Percentiles rank a stretch among this genome's conserved stretches.
Evolutionary conservation across 495 filamentous ascomycete genomes (phyloP).

Genomic region (Aspergillus cavernicola): DNA sequence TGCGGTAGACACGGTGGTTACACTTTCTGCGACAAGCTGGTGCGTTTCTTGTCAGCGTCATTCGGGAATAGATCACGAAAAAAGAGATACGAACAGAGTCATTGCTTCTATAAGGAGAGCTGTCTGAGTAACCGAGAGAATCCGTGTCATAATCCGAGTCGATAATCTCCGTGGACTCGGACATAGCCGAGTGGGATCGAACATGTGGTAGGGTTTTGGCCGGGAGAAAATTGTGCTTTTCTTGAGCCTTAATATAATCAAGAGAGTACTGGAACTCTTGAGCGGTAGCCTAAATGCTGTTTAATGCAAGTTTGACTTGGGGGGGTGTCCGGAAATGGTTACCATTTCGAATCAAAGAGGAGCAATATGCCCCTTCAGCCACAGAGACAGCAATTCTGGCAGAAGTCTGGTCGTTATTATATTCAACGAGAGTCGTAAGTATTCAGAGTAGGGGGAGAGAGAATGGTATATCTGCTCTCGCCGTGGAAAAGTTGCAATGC

Average conservation of each 20-base stretch:
- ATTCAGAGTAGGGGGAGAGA: no score
- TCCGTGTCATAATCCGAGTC: conserved; percentile 73
- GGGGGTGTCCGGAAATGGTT: neutral
- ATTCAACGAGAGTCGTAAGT: no score
- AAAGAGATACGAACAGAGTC: conserved; percentile 21
- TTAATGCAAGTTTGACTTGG: neutral
- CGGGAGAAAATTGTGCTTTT: conserved; percentile 5
- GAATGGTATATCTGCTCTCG: no score
- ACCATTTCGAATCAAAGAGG: conserved; percentile 7
- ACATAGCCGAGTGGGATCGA: conserved; percentile 25
- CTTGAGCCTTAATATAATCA: conserved; percentile 5
- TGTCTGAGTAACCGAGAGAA: conserved; percentile 42
- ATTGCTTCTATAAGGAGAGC: conserved; percentile 54
- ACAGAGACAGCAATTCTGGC: neutral
- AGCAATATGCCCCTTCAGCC: conserved; percentile 6
- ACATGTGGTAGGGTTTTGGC: neutral
- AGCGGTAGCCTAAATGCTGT: neutral
- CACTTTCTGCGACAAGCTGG: conserved; percentile 19
- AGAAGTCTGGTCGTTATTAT: no score
- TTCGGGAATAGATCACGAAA: no score
- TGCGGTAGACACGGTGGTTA: conserved; percentile 16
- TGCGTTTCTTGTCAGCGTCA: no score
- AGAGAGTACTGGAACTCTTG: conserved; percentile 3
- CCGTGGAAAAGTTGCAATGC: no score
- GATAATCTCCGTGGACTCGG: conserved; percentile 66